Conservation (phyloP, 345 rosid species). For the Euphorbia peplus region DNA sequence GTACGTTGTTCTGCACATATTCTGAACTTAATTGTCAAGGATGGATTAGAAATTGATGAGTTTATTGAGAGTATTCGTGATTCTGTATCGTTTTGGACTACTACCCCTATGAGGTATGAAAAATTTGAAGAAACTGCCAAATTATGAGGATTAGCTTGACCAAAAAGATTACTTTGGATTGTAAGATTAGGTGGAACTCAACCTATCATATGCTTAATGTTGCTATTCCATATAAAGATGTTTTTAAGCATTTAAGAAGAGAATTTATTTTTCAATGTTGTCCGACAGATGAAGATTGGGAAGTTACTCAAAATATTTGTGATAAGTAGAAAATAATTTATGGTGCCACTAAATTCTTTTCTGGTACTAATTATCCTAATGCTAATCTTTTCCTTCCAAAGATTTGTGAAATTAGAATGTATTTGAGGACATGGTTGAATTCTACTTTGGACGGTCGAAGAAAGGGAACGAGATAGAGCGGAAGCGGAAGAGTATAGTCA, state of each 20-base stretch:
- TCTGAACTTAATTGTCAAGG: slow-evolving; percentile 17
- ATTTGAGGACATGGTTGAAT: no score
- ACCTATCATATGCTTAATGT: slow-evolving; percentile 17
- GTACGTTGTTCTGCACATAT: slow-evolving; percentile 7
- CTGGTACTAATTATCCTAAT: background rate
- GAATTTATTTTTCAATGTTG: background rate
- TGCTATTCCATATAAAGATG: background rate
- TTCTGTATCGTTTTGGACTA: slow-evolving; percentile 14
- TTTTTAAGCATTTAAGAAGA: background rate
- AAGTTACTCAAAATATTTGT: slow-evolving; percentile 8
- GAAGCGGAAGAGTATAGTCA: no score
- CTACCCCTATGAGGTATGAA: slow-evolving; percentile 7
- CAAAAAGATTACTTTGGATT: slow-evolving; percentile 18
- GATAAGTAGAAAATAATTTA: background rate
- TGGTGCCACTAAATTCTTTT: background rate
- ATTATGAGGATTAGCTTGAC: background rate
- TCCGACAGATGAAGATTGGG: slow-evolving; percentile 19
- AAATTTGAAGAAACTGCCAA: slow-evolving; percentile 11
- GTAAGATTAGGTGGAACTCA: no score
- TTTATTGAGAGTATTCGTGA: slow-evolving; percentile 16
- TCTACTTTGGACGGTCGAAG: no score
- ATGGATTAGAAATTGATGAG: slow-evolving; percentile 4
- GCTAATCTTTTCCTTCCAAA: background rate
- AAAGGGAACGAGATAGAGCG: no score
- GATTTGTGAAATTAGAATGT: background rate